These are phyloP conservation scores for Aspergillus sp. DNA, from an alignment of 2,329 filamentous ascomycete genomes.

Conservation along the genomic window DNA sequence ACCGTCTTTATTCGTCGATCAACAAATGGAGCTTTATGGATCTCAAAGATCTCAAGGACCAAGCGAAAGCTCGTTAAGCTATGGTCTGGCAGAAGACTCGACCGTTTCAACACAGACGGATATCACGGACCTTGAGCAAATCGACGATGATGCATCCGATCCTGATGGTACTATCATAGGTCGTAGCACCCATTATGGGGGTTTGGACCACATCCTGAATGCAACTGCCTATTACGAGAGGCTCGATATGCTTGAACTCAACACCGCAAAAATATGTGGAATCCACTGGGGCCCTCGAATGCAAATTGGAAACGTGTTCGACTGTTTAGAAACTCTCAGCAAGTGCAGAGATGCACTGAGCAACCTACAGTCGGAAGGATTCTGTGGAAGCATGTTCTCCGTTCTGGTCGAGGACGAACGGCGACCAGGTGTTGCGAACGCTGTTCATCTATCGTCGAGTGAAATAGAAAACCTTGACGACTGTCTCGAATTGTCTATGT, in stretches of 20 bases:
- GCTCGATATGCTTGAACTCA: background rate
- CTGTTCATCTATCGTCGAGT: background rate
- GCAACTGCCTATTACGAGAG: background rate
- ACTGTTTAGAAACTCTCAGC: background rate
- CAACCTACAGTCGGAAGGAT: background rate
- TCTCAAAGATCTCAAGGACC: no score
- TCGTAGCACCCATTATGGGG: no score
- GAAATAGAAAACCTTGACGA: no score
- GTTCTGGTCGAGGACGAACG: background rate
- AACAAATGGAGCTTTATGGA: no score
- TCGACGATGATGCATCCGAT: no score
- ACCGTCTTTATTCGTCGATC: no score
- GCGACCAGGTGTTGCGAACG: background rate
- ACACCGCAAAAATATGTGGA: background rate
- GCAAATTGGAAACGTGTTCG: background rate
- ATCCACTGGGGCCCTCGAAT: background rate
- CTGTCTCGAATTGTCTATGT: no score
- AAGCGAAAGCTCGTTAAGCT: no score
- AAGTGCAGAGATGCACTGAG: background rate
- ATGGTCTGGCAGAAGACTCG: no score
- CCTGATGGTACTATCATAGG: no score
- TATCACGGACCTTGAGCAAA: no score
- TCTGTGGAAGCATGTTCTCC: background rate
- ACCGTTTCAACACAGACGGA: no score
- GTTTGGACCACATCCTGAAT: background rate